Evolutionary conservation across 2,329 filamentous ascomycete genomes (phyloP), one percentile per base, ranked within the genome.

Genomic region (Cytospora piceicola): DNA sequence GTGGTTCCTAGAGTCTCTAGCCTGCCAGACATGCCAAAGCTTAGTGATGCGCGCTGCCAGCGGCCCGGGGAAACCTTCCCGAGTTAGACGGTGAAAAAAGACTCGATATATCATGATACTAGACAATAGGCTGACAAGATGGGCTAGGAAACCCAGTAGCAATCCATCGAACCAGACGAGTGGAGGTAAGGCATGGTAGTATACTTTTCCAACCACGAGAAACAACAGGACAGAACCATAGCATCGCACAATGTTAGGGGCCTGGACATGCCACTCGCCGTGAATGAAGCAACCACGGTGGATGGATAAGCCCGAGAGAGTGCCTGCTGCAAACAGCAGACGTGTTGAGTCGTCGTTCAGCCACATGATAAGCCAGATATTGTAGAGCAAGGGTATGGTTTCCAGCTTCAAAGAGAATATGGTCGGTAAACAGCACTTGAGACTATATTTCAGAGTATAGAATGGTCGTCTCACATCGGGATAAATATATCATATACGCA

Each of bases 261-360:
- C 54, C 22, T 39, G 54, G 24, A 57, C 15, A 36, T 57, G 54
- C 17, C 36, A 57, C 24, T 57, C 54, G 12, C 54, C 54, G 54
- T 57, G 54, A 11, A 57, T 42, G 32, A 57, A 57, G 54, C 2
- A 39, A 11, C 20, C 27, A 20, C n/a, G 54, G 29, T 57, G 32
- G 30, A 32, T 30, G 20, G 20, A 15, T 6, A 36, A 15, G 20
- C 53, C 53, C 3, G 34, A 36, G 34, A 36, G 34, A 14, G 34
- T 11, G 14, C 34, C 34, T 36, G 34, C 34, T 36, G 12, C 6
- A 36, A 14, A 7, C 12, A 36, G 12, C 12, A 36, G 12, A 36
- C 7, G 34, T 11, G 12, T 12, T 15, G 34, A 36, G 34, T 36
- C 3, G 12, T 36, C 34, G 12, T 7, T 36, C 34, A 36, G 14